Evolutionary conservation across 768 basidiomycete genomes (phyloP).

Genomic region (Leucogyrophana mollusca): DNA sequence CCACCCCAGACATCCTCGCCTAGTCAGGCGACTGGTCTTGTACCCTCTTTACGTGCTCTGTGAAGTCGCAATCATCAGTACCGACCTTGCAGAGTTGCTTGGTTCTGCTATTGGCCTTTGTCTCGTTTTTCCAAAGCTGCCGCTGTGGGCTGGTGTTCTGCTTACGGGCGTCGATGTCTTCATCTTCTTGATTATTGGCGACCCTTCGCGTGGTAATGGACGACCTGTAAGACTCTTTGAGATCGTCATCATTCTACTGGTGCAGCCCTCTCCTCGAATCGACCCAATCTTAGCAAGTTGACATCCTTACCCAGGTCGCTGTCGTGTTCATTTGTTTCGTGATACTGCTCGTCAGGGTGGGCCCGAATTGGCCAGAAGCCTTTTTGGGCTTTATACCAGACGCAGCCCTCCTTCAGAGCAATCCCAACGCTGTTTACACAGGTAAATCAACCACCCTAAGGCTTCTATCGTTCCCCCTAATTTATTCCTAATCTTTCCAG

Average conservation of each 20-base stretch:
- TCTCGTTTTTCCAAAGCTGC: constrained; percentile 48
- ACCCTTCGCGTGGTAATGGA: constrained; percentile 26
- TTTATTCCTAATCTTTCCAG: constrained; percentile 9
- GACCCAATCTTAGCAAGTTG: constrained; percentile 1
- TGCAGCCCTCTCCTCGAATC: constrained; percentile 15
- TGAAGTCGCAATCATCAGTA: constrained; percentile 55
- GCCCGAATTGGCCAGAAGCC: constrained; percentile 40
- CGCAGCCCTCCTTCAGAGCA: constrained; percentile 31
- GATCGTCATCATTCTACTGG: constrained; percentile 32
- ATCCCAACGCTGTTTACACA: constrained; percentile 34
- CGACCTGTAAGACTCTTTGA: constrained; percentile 41
- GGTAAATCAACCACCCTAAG: constrained; percentile 27
- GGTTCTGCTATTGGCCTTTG: constrained; percentile 60
- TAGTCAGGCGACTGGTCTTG: constrained; percentile 38
- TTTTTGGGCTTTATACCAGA: constrained; percentile 41
- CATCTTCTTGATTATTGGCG: constrained; percentile 42
- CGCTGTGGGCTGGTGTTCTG: constrained; percentile 48
- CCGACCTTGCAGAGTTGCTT: constrained; percentile 60
- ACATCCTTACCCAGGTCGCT: constrained; percentile 18
- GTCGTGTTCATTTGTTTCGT: constrained; percentile 31
- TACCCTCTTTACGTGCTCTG: constrained; percentile 44
- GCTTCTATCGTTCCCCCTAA: constrained; percentile 15
- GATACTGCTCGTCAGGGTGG: constrained; percentile 39
- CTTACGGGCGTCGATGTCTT: constrained; percentile 50
- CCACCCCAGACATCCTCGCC: constrained; percentile 35